Evolutionary conservation across 306 rosid species (phyloP), one percentile per base, ranked within the genome.

Genomic region (Cicer bijugum): DNA sequence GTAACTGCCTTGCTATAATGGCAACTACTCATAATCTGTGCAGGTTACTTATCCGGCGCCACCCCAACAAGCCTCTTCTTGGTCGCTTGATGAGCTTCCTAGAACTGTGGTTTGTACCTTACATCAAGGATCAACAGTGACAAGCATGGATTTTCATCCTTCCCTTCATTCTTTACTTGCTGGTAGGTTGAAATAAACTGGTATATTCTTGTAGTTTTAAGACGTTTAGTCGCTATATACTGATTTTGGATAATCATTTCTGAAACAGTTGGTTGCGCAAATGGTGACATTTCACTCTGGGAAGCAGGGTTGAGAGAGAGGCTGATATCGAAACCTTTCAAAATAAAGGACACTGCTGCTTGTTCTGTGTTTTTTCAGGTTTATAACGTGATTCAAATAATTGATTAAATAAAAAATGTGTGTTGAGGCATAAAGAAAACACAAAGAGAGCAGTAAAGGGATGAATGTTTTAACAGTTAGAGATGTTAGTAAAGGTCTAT

Each of bases 91-190:
- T 43, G 93, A 86, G 70, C 72, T 87, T 47, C 91, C 94, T 5
- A 80, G 84, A 71, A 69, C 66, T 15, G 82, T 87, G 62, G 83
- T 75, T 44, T 77, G 88, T 58, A 72, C 85, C 2, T 80, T 89
- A 43, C 84, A 72, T 80, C 91, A 80, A 57, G 94, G 88, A 56
- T 75, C 78, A 35, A 48, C 77, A 0, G 85, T 87, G 77, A 75
- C 82, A 57, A 85, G 88, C 89, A 80, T 87, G 94, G 94, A 89
- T 85, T 89, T 89, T 64, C 91, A 89, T 75, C 91, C 89, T 72
- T 77, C 84, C 55, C 81, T 71, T 66, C 89, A 82, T 73, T 85
- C 91, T 6, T 57, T 86, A 69, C 87, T 89, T 69, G 82, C 83
- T 7, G 87, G 93, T 89, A 77, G 39, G 88, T 77, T 71, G 50